Evolutionary conservation across 2,329 filamentous ascomycete genomes (phyloP).

Genomic region (Mycosphaerella sp.): DNA sequence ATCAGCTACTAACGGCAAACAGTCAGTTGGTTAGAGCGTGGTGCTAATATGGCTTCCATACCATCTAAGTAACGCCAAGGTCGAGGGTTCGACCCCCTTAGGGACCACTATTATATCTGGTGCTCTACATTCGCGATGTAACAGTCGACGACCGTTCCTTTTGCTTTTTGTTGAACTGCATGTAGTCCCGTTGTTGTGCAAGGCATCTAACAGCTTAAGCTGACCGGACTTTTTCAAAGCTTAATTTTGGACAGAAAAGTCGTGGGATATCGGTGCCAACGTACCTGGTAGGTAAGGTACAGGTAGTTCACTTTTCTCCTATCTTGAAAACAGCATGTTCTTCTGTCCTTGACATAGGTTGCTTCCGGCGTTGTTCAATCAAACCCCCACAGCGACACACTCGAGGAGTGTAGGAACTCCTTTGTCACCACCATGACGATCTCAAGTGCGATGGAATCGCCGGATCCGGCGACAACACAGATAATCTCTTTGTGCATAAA

Average conservation of each 20-base stretch:
- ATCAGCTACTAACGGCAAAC: not conserved
- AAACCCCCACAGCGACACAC: not conserved
- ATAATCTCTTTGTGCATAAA: slow-evolving; percentile 3
- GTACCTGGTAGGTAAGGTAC: no score
- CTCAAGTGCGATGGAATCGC: not conserved
- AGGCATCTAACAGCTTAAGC: not conserved
- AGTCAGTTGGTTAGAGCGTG: slow-evolving; percentile 2
- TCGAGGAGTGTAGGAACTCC: not conserved
- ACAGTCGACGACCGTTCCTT: not conserved
- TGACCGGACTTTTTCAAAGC: not conserved
- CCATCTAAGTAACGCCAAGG: not conserved
- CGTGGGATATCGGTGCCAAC: no score
- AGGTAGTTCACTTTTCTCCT: no score
- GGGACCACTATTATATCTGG: not conserved
- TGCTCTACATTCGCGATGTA: not conserved
- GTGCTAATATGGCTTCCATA: not conserved
- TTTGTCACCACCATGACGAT: slow-evolving; percentile 1
- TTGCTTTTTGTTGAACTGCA: not conserved
- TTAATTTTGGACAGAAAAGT: no score
- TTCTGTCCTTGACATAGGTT: not conserved
- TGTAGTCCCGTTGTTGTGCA: not conserved
- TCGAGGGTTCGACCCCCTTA: slow-evolving; percentile 2
- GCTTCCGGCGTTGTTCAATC: not conserved
- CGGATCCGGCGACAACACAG: not conserved
- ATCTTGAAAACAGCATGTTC: not conserved